Percentiles rank a stretch among this genome's conserved stretches.
Conservation (phyloP, 1,284 basidiomycete species). For the Phaffia rhodozyma region DNA sequence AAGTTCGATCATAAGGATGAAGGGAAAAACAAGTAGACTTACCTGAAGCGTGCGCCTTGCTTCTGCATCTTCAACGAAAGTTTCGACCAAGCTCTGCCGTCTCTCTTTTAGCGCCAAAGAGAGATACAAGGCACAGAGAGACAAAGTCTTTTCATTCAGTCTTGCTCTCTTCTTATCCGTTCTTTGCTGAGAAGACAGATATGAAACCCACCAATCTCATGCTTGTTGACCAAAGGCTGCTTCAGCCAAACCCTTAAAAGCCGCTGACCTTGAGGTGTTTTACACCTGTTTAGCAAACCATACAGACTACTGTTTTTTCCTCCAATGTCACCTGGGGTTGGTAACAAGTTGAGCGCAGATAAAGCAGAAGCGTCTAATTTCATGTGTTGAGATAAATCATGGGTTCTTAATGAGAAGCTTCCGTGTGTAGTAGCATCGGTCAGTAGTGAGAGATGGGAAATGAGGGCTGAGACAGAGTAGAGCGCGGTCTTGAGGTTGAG, state of each 20-base stretch:
- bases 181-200: constrained; percentile 10
- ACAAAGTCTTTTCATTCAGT: not conserved
- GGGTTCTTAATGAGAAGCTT: constrained; percentile 66
- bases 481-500: constrained; percentile 68
- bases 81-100: constrained; percentile 75
- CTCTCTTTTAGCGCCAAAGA: constrained; percentile 43
- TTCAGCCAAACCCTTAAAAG: constrained; percentile 89
- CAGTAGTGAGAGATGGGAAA: constrained; percentile 73
- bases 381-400: constrained; percentile 92
- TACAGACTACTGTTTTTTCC: constrained; percentile 75
- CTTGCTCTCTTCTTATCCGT: not conserved
- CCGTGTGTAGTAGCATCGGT: constrained; percentile 70
- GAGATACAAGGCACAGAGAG: not conserved
- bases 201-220: constrained; percentile 68
- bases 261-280: constrained; percentile 89
- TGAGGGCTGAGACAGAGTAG: constrained; percentile 64
- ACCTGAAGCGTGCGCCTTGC: constrained; percentile 63
- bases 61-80: constrained; percentile 68
- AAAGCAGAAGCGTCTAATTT: constrained; percentile 89
- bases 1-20: not conserved
- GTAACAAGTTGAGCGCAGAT: constrained; percentile 77
- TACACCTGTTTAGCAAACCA: constrained; percentile 86
- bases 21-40: constrained; percentile 11
- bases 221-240: constrained; percentile 86
- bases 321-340: constrained; percentile 48